Conservation (phyloP, 2,329 filamentous ascomycete genomes). For the Dactylellina haptotyla region DNA sequence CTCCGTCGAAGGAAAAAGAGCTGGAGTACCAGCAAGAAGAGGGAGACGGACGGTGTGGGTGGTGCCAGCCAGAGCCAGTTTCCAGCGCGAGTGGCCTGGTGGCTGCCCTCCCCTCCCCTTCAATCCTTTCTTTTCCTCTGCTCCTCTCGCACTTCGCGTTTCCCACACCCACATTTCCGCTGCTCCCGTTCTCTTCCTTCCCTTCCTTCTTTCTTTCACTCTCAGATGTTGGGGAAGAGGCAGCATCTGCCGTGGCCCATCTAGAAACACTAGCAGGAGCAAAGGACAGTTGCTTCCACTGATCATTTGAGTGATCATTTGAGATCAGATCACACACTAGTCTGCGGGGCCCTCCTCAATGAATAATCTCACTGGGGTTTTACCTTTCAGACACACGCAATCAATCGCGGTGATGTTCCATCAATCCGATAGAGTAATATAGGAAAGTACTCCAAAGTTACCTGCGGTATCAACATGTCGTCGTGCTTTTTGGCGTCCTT, state of each 20-base stretch:
- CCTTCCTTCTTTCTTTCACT: not conserved
- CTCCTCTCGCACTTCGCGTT: not conserved
- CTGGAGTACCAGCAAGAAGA: not conserved
- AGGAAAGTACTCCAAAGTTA: too few species aligned
- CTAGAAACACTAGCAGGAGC: not conserved
- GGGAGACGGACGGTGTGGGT: conserved; percentile 8
- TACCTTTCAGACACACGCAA: not conserved
- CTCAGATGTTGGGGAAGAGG: not conserved
- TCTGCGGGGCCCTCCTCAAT: not conserved
- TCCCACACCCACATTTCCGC: not conserved
- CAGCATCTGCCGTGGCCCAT: not conserved
- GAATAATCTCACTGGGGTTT: not conserved
- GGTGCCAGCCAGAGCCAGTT: conserved; percentile 1
- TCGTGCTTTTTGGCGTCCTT: not conserved
- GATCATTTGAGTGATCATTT: too few species aligned
- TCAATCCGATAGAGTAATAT: too few species aligned
- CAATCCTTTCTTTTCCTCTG: conserved; percentile 3
- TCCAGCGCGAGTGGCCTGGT: too few species aligned
- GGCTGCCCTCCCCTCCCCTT: not conserved
- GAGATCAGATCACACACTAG: not conserved
- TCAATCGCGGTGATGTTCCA: too few species aligned
- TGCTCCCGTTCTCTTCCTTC: not conserved
- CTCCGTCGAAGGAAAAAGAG: not conserved
- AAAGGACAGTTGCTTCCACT: not conserved
- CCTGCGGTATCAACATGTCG: not conserved